Evolutionary conservation across 768 basidiomycete genomes (phyloP).

Genomic region (Suillus spraguei): DNA sequence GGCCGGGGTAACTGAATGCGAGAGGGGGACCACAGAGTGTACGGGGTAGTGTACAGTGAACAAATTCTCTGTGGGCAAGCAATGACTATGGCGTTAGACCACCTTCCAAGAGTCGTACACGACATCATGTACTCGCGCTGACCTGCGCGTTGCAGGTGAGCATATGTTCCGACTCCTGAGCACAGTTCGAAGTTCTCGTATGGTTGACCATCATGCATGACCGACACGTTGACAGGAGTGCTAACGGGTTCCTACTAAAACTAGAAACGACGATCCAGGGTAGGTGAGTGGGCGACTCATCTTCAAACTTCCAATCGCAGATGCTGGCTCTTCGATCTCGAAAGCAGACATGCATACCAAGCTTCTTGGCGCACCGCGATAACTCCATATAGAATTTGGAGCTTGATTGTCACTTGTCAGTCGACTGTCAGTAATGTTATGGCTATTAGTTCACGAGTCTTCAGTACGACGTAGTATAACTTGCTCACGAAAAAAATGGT

Average conservation of each 20-base stretch:
- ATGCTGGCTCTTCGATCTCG: not conserved
- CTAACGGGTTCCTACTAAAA: not conserved
- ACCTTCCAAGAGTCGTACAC: not conserved
- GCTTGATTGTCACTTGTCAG: constrained; percentile 4
- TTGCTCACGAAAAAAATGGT: not conserved
- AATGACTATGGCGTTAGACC: not conserved
- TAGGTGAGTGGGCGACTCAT: not conserved
- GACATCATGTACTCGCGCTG: not conserved
- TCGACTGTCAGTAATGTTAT: not conserved
- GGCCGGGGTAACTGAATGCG: not conserved
- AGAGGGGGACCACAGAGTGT: too few relatives aligned
- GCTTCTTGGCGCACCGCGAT: not conserved
- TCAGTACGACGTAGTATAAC: not conserved
- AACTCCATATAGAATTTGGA: not conserved
- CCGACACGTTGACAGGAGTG: not conserved
- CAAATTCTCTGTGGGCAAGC: not conserved
- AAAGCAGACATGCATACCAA: not conserved
- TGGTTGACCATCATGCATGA: not conserved
- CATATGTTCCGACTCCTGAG: not conserved
- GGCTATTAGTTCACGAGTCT: not conserved
- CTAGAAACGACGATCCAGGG: not conserved
- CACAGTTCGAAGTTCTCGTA: not conserved
- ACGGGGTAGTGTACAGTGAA: not conserved
- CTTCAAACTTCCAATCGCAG: too few relatives aligned
- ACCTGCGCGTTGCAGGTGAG: not conserved